These are phyloP conservation scores for Coemansia sp. DNA, from an alignment of 192 early-diverging fungal genomes.

Conservation along the genomic window DNA sequence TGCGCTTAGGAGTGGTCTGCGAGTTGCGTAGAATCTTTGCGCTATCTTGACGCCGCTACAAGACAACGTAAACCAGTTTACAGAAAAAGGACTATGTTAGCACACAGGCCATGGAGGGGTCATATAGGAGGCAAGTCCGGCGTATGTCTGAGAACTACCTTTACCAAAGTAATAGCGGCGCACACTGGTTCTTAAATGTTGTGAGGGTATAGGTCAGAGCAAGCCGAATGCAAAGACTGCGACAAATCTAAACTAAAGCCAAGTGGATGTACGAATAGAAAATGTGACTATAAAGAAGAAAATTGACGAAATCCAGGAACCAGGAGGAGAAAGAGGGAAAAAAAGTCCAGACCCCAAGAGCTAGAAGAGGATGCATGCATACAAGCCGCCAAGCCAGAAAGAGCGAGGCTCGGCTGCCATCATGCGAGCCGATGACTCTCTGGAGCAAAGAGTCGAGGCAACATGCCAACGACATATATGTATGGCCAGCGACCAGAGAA, in stretches of 20 bases:
- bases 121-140: neutral
- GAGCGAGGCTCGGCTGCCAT: neutral
- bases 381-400: constrained; percentile 6
- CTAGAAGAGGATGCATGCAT: neutral
- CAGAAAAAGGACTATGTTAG: neutral
- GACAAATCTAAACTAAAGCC: neutral
- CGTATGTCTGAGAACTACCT: constrained; percentile 8
- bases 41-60: constrained; percentile 24
- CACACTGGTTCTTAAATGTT: constrained; percentile 4
- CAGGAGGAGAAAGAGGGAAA: neutral
- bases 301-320: constrained; percentile 2
- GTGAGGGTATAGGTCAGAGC: neutral
- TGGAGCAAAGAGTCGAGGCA: neutral
- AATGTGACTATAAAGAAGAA: neutral
- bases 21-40: constrained; percentile 52
- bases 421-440: neutral
- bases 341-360: neutral
- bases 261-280: neutral
- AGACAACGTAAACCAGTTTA: neutral
- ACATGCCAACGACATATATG: neutral
- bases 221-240: neutral
- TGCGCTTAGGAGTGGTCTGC: constrained; percentile 47
- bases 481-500: neutral
- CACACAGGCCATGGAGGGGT: neutral
- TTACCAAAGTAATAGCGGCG: constrained; percentile 28